A percentile compares a stretch with the other conserved stretches of the same genome.
Evolutionary conservation across 2,329 filamentous ascomycete genomes (phyloP).

Genomic region (Nothophaeocryptopus gaeumannii): DNA sequence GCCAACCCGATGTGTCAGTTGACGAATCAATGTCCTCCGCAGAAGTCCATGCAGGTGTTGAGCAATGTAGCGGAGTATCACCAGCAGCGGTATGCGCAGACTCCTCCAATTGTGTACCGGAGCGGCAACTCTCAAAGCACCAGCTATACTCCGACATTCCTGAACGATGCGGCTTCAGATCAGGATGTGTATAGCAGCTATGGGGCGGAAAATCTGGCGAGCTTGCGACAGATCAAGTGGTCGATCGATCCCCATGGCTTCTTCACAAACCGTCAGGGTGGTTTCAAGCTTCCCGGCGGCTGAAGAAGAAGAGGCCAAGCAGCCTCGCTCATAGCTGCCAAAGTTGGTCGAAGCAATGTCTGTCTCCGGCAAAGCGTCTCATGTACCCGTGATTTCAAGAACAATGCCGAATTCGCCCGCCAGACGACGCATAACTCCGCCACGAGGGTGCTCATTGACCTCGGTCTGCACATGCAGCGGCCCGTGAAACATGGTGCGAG

Average conservation of each 20-base stretch:
- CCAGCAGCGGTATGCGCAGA: neutral
- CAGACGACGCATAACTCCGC: too few relatives aligned
- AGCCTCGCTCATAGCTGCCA: too few relatives aligned
- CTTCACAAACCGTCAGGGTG: constrained; percentile 20
- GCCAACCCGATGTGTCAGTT: constrained; percentile 11
- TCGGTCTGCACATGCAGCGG: too few relatives aligned
- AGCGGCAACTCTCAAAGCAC: constrained; percentile 10
- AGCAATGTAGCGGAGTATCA: constrained; percentile 6
- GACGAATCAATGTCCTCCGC: neutral
- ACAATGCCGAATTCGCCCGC: too few relatives aligned
- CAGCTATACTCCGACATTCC: constrained; percentile 19
- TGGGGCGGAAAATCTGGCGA: constrained; percentile 18
- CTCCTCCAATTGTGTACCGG: constrained; percentile 19
- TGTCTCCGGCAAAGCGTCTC: too few relatives aligned
- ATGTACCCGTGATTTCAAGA: too few relatives aligned
- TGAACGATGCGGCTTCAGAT: constrained; percentile 24
- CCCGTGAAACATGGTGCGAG: too few relatives aligned
- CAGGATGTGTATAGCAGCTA: constrained; percentile 25
- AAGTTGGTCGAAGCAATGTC: too few relatives aligned
- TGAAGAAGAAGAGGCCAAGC: too few relatives aligned
- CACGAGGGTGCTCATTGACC: too few relatives aligned
- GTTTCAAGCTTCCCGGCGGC: constrained; percentile 17
- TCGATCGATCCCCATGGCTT: constrained; percentile 23
- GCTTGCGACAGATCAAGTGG: constrained; percentile 18
- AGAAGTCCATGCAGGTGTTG: constrained; percentile 7